A percentile compares a stretch with the other conserved stretches of the same genome.
These are phyloP conservation scores for Tilletia walkeri DNA, from an alignment of 1,284 basidiomycete genomes.

Conservation along the genomic window DNA sequence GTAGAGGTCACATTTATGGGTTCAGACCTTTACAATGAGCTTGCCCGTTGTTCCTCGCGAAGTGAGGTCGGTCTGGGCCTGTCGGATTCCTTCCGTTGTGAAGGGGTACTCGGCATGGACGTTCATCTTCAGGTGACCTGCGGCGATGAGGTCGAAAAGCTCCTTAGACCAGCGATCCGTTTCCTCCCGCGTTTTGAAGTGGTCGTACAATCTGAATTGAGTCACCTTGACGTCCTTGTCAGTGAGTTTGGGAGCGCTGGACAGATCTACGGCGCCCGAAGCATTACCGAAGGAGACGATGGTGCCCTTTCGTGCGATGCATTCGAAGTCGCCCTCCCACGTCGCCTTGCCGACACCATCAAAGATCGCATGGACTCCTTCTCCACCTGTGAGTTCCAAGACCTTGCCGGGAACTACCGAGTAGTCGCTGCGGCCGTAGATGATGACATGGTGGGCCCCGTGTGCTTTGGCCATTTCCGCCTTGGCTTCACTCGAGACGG, in stretches of 20 bases:
- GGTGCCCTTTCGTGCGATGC: conserved; percentile 61
- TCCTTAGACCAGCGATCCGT: conserved; percentile 67
- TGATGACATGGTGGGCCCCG: conserved; percentile 82
- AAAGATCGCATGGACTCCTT: conserved; percentile 77
- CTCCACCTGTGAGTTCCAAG: conserved; percentile 71
- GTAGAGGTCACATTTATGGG: background rate
- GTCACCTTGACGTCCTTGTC: conserved; percentile 74
- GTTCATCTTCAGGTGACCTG: conserved; percentile 68
- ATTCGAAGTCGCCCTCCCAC: conserved; percentile 66
- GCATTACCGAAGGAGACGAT: conserved; percentile 89
- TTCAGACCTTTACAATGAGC: conserved; percentile 39
- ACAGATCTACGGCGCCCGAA: conserved; percentile 68
- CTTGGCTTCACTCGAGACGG: conserved; percentile 82
- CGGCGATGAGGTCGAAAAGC: conserved; percentile 67
- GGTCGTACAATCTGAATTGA: conserved; percentile 55
- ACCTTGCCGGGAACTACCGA: conserved; percentile 28
- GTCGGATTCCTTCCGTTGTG: conserved; percentile 72
- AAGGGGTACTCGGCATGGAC: conserved; percentile 73
- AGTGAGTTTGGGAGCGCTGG: conserved; percentile 71
- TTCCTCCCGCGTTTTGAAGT: conserved; percentile 69
- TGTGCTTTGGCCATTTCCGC: conserved; percentile 74
- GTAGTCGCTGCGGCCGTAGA: conserved; percentile 63
- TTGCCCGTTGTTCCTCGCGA: conserved; percentile 43
- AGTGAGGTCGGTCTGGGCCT: conserved; percentile 76
- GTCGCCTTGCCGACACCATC: conserved; percentile 79